These are phyloP conservation scores for Fusarium sp. DNA, from an alignment of 2,329 filamentous ascomycete genomes.

Conservation along the genomic window DNA sequence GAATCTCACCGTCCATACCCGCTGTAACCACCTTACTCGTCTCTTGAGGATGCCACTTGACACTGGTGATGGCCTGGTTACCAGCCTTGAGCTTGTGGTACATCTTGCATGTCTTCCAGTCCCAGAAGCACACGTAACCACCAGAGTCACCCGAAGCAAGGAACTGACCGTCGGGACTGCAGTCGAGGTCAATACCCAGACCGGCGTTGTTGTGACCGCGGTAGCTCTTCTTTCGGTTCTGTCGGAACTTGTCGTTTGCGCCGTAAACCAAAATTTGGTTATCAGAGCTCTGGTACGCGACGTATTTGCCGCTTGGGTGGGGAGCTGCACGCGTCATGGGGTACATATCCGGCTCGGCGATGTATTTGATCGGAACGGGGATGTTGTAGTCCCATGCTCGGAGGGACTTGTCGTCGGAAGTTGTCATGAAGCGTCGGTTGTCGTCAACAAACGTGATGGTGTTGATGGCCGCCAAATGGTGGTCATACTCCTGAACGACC, in stretches of 20 bases:
- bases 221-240: constrained; percentile 97
- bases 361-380: constrained; percentile 97
- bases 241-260: constrained; percentile 93
- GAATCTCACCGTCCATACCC: constrained; percentile 87
- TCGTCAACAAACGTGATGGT: constrained; percentile 97
- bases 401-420: constrained; percentile 95
- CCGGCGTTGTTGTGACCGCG: constrained; percentile 96
- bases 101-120: constrained; percentile 99
- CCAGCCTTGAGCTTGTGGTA: constrained; percentile 94
- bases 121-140: constrained; percentile 96
- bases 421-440: constrained; percentile 95
- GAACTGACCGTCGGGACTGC: constrained; percentile 93
- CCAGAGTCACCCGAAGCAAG: constrained; percentile 87
- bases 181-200: constrained; percentile 88
- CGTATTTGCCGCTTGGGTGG: constrained; percentile 93
- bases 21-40: constrained; percentile 93
- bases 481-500: constrained; percentile 96
- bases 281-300: constrained; percentile 92
- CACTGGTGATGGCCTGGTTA: constrained; percentile 84
- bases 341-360: constrained; percentile 98
- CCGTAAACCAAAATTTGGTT: constrained; percentile 98
- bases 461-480: constrained; percentile 97
- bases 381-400: constrained; percentile 99
- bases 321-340: constrained; percentile 86
- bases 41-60: constrained; percentile 98